phyloP scores from a whole-genome alignment of 2,329 filamentous ascomycete genomes.

The Hypoxylon sp. region DNA sequence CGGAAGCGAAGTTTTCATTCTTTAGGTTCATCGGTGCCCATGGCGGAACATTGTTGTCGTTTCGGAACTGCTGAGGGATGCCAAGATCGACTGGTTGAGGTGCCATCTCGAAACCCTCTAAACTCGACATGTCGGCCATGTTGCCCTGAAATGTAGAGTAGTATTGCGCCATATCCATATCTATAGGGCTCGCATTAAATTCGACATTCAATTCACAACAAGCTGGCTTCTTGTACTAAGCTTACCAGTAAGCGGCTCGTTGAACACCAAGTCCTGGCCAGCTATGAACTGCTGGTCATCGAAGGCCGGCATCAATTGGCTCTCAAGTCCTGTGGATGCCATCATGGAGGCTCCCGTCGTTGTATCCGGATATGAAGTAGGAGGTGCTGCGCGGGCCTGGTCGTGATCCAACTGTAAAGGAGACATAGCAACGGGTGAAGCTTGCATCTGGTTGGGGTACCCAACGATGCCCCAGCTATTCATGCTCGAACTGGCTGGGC shows the following conservation, averaged over 20 bases:
- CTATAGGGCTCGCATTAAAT: constrained; percentile 37
- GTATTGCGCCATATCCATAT: constrained; percentile 47
- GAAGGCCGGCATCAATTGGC: constrained; percentile 52
- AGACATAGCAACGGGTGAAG: constrained; percentile 59
- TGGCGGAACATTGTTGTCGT: constrained; percentile 57
- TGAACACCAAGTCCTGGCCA: constrained; percentile 59
- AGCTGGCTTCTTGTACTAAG: constrained; percentile 12
- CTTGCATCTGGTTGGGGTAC: constrained; percentile 54
- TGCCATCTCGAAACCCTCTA: constrained; percentile 52
- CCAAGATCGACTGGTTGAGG: constrained; percentile 56
- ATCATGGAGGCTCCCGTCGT: constrained; percentile 54
- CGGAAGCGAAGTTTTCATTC: constrained; percentile 52
- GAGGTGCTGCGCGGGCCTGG: constrained; percentile 53
- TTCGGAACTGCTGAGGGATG: constrained; percentile 58
- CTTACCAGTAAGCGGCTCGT: constrained; percentile 56
- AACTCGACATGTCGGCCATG: constrained; percentile 44
- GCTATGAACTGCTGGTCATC: constrained; percentile 56
- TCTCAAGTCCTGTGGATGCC: constrained; percentile 49
- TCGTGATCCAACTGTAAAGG: constrained; percentile 62
- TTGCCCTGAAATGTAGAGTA: constrained; percentile 53
- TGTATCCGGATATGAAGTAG: constrained; percentile 55
- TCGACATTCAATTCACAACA: constrained; percentile 3
- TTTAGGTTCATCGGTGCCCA: constrained; percentile 61
- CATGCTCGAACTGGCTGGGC: constrained; percentile 67
- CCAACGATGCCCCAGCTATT: constrained; percentile 66